phyloP scores from a whole-genome alignment of 345 rosid species.

The Alliaria petiolata region DNA sequence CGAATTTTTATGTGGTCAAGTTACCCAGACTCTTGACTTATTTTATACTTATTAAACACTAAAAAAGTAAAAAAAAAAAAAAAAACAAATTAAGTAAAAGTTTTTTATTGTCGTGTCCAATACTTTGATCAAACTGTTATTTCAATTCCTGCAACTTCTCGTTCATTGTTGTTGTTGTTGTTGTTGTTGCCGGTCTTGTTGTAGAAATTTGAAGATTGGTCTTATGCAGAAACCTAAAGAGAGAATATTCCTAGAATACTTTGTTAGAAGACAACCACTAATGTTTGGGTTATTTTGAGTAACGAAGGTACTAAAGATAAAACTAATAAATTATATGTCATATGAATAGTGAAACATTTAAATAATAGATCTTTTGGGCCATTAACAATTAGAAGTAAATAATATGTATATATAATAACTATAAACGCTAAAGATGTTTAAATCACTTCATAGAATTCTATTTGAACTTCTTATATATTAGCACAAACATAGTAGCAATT shows the following conservation, averaged over 20 bases:
- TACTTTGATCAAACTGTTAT: background rate
- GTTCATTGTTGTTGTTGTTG: background rate
- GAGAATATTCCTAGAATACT: slow-evolving; percentile 23
- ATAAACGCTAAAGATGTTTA: background rate
- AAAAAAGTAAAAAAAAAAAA: too few relatives aligned
- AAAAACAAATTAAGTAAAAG: too few relatives aligned
- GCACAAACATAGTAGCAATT: background rate
- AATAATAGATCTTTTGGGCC: background rate
- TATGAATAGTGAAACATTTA: background rate
- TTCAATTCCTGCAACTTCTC: background rate
- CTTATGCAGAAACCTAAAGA: slow-evolving; percentile 22
- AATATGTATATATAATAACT: background rate
- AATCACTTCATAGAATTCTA: background rate
- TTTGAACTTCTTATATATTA: too few relatives aligned
- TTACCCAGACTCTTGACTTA: background rate
- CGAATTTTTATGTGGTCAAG: background rate
- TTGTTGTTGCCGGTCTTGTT: slow-evolving; percentile 33
- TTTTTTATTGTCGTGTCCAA: too few relatives aligned
- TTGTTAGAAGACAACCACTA: slow-evolving; percentile 24
- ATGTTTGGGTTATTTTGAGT: slow-evolving; percentile 27
- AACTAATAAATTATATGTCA: background rate
- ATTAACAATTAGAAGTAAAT: background rate
- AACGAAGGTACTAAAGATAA: too few relatives aligned
- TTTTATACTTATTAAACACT: background rate
- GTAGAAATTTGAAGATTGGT: slow-evolving; percentile 23